phyloP scores from a whole-genome alignment of 352 stramenopile genomes.

The Hyaloperonospora arabidopsidis region DNA sequence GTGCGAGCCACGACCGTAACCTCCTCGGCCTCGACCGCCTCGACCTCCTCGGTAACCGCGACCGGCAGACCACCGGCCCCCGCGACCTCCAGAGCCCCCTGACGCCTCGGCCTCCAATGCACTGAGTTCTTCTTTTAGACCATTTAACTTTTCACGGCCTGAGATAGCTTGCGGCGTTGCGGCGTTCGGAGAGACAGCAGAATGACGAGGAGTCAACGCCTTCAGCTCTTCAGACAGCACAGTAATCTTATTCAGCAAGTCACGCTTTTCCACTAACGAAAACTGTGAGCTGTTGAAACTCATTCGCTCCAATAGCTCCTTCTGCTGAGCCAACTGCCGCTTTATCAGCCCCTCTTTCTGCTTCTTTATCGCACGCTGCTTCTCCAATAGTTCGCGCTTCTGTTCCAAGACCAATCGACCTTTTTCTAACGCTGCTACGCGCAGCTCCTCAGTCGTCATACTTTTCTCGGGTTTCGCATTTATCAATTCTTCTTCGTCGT shows the following conservation, averaged over 20 bases:
- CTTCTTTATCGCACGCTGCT: constrained; percentile 75
- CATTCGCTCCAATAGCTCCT: constrained; percentile 75
- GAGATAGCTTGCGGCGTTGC: constrained; percentile 10
- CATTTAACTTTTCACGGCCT: constrained; percentile 32
- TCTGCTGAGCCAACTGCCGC: constrained; percentile 73
- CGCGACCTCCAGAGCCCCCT: constrained; percentile 27
- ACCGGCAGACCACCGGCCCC: constrained; percentile 32
- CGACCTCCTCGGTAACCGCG: constrained; percentile 47
- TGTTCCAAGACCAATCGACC: constrained; percentile 75
- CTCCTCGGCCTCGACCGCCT: constrained; percentile 40
- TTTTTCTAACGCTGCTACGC: constrained; percentile 65
- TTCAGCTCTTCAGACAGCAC: constrained; percentile 63
- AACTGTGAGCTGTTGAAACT: constrained; percentile 67
- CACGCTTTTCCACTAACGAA: constrained; percentile 60
- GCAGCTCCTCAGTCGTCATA: constrained; percentile 70
- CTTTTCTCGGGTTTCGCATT: constrained; percentile 33
- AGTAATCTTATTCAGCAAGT: constrained; percentile 82
- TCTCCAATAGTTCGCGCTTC: constrained; percentile 81
- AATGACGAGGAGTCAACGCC: constrained; percentile 36
- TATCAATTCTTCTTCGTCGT: constrained; percentile 13
- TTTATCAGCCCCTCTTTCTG: constrained; percentile 80
- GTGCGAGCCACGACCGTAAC: constrained; percentile 42
- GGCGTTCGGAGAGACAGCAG: constrained; percentile 17
- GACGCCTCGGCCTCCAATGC: constrained; percentile 54
- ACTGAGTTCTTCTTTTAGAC: constrained; percentile 58